Evolutionary conservation across 2,329 filamentous ascomycete species (phyloP), one percentile per base, ranked within the genome.

Genomic region (Calonectria pseudoturangicola): DNA sequence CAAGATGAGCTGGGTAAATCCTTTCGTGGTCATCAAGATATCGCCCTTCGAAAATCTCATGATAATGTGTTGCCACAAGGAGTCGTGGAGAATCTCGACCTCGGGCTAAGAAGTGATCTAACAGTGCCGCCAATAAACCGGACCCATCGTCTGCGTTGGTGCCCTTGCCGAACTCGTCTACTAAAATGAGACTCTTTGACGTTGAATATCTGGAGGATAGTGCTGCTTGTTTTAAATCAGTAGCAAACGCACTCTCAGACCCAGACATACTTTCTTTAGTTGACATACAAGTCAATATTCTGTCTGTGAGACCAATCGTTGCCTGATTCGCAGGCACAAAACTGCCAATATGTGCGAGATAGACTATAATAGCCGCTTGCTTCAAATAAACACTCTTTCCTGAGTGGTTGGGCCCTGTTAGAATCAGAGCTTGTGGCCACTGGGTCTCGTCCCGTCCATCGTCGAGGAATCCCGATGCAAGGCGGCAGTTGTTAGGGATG

Each of bases 371-470:
- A 5, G 96, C 97, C 39, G 95, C 91, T 82, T 99, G 96, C 83
- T 98, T 99, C 81, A 98, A 89, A 83, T 98, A 98, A 0, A 98
- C 91, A 77, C 95, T 98, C 83, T 99, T 99, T 0, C 97, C 97
- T 0, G 97, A 98, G 82, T 97, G 97, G 78, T 99, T 99, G 5
- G 97, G 96, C 0, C 97, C 97, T 0, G 97, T 98, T 79, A 99
- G 84, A 7, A 98, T 86, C 15, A 98, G 82, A 85, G 95, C 93
- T 75, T 90, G 95, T 15, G 76, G 74, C 3, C 30, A 64, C 50
- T 21, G 74, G n/a, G 7, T 67, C 63, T 60, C 25, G 15, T 43
- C 25, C 25, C 69, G 58, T 16, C 48, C 41, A 10, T 41, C 50
- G 43, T 47, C 39, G 27, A 86, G 87, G n/a, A 72, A 71, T 2